These are phyloP conservation scores for Terfezia boudieri DNA, from an alignment of 495 filamentous ascomycete species.

Conservation along the genomic window DNA sequence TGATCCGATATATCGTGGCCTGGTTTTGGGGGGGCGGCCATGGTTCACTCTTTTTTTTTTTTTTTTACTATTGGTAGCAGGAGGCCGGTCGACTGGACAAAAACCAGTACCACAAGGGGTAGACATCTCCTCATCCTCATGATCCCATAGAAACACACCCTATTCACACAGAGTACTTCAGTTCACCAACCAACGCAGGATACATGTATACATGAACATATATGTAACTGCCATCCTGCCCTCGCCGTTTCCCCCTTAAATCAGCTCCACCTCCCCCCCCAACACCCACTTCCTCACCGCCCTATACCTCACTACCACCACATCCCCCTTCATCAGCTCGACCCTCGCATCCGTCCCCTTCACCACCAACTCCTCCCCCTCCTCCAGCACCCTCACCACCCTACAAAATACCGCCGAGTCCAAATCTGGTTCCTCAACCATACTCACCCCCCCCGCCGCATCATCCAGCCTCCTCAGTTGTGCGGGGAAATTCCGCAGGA, in stretches of 20 bases:
- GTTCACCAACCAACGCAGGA: no score
- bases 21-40: no score
- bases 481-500: conserved; percentile 58
- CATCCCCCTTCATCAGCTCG: conserved; percentile 54
- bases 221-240: no score
- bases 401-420: conserved; percentile 68
- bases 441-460: conserved; percentile 65
- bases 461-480: conserved; percentile 67
- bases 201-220: no score
- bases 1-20: no score
- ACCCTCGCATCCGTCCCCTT: conserved; percentile 31
- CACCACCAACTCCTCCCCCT: conserved; percentile 31
- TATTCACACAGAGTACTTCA: no score
- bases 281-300: conserved; percentile 50
- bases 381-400: conserved; percentile 31
- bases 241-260: conserved; percentile 25
- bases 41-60: no score
- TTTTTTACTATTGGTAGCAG: no score
- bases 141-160: no score
- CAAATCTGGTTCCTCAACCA: conserved; percentile 72
- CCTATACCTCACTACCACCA: conserved; percentile 72
- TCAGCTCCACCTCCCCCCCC: conserved; percentile 57
- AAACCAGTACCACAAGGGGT: no score
- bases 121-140: no score
- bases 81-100: no score